phyloP scores from a whole-genome alignment of 23 red algal genomes.

The Pyropia yezoensis region DNA sequence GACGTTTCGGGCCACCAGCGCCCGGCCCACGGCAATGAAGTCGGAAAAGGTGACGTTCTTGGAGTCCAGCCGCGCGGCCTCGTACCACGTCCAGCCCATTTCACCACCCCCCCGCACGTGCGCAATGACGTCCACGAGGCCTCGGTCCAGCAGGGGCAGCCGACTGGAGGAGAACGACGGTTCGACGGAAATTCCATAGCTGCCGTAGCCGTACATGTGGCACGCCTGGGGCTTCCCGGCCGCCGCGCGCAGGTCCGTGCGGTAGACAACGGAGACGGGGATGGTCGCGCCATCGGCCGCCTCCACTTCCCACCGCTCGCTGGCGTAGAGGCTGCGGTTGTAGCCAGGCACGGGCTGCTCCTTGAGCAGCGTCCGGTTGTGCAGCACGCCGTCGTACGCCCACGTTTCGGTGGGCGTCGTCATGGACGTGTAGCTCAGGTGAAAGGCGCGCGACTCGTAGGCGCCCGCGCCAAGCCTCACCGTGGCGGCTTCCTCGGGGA shows the following conservation, averaged over 20 bases:
- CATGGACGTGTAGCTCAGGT: constrained; percentile 32
- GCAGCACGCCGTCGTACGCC: constrained; percentile 13
- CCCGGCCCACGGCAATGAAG: constrained; percentile 52
- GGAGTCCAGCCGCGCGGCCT: constrained; percentile 45
- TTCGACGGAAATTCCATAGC: constrained; percentile 61
- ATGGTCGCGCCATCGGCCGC: constrained; percentile 50
- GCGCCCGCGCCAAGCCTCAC: constrained; percentile 2
- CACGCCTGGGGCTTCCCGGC: constrained; percentile 16
- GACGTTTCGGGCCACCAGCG: constrained; percentile 16
- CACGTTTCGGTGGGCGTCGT: constrained; percentile 47
- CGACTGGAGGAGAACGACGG: constrained; percentile 39
- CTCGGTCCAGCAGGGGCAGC: constrained; percentile 61
- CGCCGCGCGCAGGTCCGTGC: constrained; percentile 14
- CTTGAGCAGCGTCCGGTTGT: constrained; percentile 31
- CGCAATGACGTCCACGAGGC: constrained; percentile 55
- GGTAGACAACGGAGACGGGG: constrained; percentile 61
- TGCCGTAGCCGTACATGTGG: constrained; percentile 73
- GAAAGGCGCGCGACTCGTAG: constrained; percentile 18
- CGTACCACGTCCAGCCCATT: constrained; percentile 66
- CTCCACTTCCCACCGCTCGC: constrained; percentile 48
- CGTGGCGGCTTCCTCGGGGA: constrained; percentile 23
- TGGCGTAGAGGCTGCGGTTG: constrained; percentile 29
- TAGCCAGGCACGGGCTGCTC: constrained; percentile 34
- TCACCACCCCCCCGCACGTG: constrained; percentile 82
- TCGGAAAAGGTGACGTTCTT: constrained; percentile 81